Conservation (phyloP, 345 rosid species). For the Ailanthus altissimus region DNA sequence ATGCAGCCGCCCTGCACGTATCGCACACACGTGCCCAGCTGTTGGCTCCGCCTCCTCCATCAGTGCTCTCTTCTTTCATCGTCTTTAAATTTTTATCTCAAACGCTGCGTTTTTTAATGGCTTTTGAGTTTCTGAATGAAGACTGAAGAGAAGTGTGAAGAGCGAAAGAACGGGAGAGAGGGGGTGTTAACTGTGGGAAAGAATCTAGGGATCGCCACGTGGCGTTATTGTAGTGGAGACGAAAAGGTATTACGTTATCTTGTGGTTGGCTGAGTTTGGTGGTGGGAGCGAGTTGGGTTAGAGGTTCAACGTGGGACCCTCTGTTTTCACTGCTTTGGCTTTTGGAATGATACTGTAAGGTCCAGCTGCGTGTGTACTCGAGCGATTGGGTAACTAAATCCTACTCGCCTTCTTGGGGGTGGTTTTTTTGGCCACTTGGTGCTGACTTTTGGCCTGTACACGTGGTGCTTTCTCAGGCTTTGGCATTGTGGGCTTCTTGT, state of each 20-base stretch:
- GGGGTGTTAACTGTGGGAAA: conserved; percentile 31
- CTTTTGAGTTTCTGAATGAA: background rate
- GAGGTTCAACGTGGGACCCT: conserved; percentile 20
- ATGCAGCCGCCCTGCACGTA: conserved; percentile 70
- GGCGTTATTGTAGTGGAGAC: conserved; percentile 44
- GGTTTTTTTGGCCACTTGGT: background rate
- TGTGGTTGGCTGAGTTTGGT: conserved; percentile 52
- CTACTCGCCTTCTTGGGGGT: background rate
- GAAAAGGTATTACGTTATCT: conserved; percentile 42
- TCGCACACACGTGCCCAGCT: conserved; percentile 72
- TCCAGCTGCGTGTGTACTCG: background rate
- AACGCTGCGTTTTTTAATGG: background rate
- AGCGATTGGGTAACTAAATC: background rate
- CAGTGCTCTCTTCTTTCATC: conserved; percentile 62
- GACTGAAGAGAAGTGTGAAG: conserved; percentile 19
- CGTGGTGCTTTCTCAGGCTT: no score
- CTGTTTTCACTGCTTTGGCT: conserved; percentile 20
- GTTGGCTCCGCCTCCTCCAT: conserved; percentile 32
- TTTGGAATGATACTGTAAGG: conserved; percentile 18
- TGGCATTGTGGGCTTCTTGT: no score
- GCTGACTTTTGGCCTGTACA: background rate
- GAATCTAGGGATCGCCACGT: conserved; percentile 47
- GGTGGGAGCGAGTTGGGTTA: conserved; percentile 24
- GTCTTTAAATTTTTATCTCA: conserved; percentile 38
- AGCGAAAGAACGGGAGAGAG: conserved; percentile 2